Evolutionary conservation across 192 early-diverging fungal species (phyloP), one percentile per base, ranked within the genome.

Genomic region (Cladochytrium replicatum): DNA sequence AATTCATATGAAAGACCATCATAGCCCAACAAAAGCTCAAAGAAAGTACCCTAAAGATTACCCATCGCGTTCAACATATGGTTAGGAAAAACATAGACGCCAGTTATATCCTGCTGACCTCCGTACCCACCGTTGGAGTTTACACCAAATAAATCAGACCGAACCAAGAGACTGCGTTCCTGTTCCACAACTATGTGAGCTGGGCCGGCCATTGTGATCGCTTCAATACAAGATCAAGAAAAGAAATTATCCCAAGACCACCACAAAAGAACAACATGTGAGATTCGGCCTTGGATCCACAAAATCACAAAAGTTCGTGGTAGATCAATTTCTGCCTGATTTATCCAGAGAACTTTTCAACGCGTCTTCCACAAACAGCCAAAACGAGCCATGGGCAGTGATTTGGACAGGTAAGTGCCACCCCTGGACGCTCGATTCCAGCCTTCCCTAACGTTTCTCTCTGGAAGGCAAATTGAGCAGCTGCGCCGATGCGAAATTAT

Each of bases 401-500:
- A 52, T 21, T 27, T 52, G 50, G 50, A 52, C 32, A 38, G 38
- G 48, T 50, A 23, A 11, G 6, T 15, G 29, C 26, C 25, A 28
- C 46, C 17, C 46, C 26, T 6, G 15, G 7, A 13, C 11, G 27
- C 11, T 26, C 38, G 41, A 28, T 50, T 50, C 17, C 38, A 50
- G 26, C 31, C 28, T 34, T 50, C 22, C n/a, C 32, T 19, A 37
- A 2, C 23, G 6, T 9, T 37, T 50, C 27, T 41, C 21, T 4
- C 24, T 50, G n/a, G n/a, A n/a, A 67, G 64, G 31, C 69, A 72
- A 50, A 93, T 98, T 61, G 83, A 86, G 57, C 85, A 89, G 64
- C 67, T 96, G 26, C 75, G 78, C 56, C 71, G 82, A 45, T 96
- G 95, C 68, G 86, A 96, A 65, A 83, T 92, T 41, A 89, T 98